A percentile compares a stretch with the other conserved stretches of the same genome.
These are phyloP conservation scores for Euphorbia neoarborescens DNA, from an alignment of 441 rosid genomes.

Conservation along the genomic window DNA sequence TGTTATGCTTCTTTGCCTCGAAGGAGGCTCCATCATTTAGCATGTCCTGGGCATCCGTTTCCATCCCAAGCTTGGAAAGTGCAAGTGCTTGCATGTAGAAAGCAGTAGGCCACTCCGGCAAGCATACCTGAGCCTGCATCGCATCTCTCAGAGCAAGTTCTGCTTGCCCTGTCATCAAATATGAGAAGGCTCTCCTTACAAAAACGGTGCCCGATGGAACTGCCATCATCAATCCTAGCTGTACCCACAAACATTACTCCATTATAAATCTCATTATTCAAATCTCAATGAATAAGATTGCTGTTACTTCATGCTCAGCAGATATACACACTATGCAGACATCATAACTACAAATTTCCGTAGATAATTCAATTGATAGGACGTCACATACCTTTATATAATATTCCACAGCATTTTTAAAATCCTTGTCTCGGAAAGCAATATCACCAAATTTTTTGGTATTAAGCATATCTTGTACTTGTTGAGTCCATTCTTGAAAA, in stretches of 20 bases:
- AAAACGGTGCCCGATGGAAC: slow-evolving; percentile 83
- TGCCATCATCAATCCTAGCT: slow-evolving; percentile 74
- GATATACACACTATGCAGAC: background rate
- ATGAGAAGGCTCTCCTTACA: slow-evolving; percentile 69
- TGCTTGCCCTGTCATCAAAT: slow-evolving; percentile 66
- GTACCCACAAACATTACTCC: slow-evolving; percentile 16
- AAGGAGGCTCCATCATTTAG: slow-evolving; percentile 83
- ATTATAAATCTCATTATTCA: background rate
- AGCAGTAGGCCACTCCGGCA: slow-evolving; percentile 93
- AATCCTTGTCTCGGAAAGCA: slow-evolving; percentile 52
- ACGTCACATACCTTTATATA: slow-evolving; percentile 35
- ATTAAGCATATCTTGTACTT: slow-evolving; percentile 58
- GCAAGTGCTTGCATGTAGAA: slow-evolving; percentile 95
- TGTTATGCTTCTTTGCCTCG: slow-evolving; percentile 71
- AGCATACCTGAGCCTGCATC: slow-evolving; percentile 95
- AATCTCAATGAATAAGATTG: background rate
- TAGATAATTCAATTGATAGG: background rate
- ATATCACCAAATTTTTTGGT: slow-evolving; percentile 53
- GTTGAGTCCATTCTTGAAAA: slow-evolving; percentile 66
- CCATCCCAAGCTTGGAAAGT: slow-evolving; percentile 91
- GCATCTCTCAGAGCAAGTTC: slow-evolving; percentile 91
- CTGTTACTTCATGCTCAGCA: background rate
- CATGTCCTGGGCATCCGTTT: slow-evolving; percentile 96
- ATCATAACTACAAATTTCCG: background rate
- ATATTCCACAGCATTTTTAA: slow-evolving; percentile 38